Evolutionary conservation across 441 rosid genomes (phyloP).

Genomic region (Gossypium davidsonii): DNA sequence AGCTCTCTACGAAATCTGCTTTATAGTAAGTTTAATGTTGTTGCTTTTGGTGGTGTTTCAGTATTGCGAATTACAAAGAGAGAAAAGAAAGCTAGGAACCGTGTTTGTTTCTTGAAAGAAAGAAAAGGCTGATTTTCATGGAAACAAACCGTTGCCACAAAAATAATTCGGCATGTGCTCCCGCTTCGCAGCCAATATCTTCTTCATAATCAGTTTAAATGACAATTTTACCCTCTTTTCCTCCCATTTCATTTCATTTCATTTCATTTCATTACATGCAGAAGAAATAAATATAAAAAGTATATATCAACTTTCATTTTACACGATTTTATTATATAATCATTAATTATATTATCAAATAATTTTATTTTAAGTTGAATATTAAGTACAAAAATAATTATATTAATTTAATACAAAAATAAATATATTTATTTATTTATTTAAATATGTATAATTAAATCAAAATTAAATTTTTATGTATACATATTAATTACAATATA

Average conservation of each 20-base stretch:
- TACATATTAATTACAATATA: too few species aligned
- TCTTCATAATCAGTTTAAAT: not conserved
- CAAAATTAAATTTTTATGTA: too few species aligned
- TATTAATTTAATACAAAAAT: too few species aligned
- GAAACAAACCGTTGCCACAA: conserved; percentile 33
- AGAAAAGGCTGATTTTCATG: not conserved
- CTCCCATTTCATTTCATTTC: not conserved
- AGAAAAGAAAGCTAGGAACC: not conserved
- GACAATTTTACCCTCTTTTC: conserved; percentile 18
- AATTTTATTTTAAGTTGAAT: too few species aligned
- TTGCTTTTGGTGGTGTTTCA: not conserved
- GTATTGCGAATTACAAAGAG: not conserved
- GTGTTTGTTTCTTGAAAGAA: conserved; percentile 11
- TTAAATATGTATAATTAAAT: too few species aligned
- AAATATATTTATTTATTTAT: too few species aligned
- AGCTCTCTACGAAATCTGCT: not conserved
- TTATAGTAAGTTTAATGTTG: not conserved
- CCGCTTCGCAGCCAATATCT: conserved; percentile 25
- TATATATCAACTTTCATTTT: too few species aligned
- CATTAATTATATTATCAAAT: too few species aligned
- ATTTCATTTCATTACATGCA: too few species aligned
- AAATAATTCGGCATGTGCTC: not conserved
- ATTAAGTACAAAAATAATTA: too few species aligned
- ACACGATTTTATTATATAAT: too few species aligned
- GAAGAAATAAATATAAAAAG: too few species aligned